These are phyloP conservation scores for Gastrolobium bilobum DNA, from an alignment of 306 rosid species.

Conservation along the genomic window DNA sequence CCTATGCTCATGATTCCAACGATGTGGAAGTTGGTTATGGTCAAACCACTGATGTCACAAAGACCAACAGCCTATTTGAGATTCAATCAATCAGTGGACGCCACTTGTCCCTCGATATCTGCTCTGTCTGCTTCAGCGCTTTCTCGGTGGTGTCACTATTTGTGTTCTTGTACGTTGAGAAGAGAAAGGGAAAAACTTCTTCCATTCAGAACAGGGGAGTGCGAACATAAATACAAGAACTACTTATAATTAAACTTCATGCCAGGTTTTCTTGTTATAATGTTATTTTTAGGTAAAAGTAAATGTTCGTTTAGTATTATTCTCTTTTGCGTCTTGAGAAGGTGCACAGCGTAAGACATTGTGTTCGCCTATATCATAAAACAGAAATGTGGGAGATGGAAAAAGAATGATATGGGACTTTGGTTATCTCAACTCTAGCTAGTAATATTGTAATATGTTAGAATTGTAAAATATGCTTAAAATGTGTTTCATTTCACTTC, in stretches of 20 bases:
- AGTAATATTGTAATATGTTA: too few relatives aligned
- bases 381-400: too few relatives aligned
- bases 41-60: slow-evolving; percentile 57
- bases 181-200: slow-evolving; percentile 59
- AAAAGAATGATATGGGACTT: too few relatives aligned
- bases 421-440: too few relatives aligned
- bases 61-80: slow-evolving; percentile 59
- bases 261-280: neutral
- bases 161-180: slow-evolving; percentile 65
- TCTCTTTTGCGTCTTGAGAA: too few relatives aligned
- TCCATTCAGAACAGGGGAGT: neutral
- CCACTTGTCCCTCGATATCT: slow-evolving; percentile 66
- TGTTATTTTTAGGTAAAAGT: too few relatives aligned
- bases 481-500: too few relatives aligned
- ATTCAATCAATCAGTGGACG: slow-evolving; percentile 64
- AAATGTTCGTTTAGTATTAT: too few relatives aligned
- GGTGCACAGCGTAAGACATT: too few relatives aligned
- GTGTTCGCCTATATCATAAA: too few relatives aligned
- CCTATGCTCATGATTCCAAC: slow-evolving; percentile 59
- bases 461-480: too few relatives aligned
- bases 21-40: slow-evolving; percentile 64
- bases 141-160: slow-evolving; percentile 67
- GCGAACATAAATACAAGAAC: neutral
- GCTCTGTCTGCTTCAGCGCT: slow-evolving; percentile 66
- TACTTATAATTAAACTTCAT: neutral